Percentiles rank a stretch among this genome's conserved stretches.
phyloP scores from a whole-genome alignment of 371 early-diverging fungal species.

The Enteropsectra breve region DNA sequence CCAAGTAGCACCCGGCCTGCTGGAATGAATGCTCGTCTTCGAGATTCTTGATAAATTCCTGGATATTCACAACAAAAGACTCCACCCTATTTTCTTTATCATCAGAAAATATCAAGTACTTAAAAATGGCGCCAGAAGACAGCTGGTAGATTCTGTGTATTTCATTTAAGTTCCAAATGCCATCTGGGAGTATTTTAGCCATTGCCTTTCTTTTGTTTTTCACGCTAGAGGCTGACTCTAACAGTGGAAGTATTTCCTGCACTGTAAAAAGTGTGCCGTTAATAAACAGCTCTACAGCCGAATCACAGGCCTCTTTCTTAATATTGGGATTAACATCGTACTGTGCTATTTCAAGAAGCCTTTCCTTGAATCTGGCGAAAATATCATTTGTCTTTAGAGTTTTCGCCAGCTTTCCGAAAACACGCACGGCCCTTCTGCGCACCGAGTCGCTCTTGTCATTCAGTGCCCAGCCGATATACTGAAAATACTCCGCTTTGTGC shows the following conservation, averaged over 20 bases:
- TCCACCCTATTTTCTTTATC: slow-evolving; percentile 23
- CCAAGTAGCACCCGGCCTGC: slow-evolving; percentile 24
- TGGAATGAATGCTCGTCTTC: too few species aligned
- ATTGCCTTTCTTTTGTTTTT: background rate
- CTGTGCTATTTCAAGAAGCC: slow-evolving; percentile 20
- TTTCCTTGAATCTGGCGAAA: slow-evolving; percentile 13
- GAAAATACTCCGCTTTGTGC: slow-evolving; percentile 12
- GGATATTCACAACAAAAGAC: slow-evolving; percentile 14
- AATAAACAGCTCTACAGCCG: slow-evolving; percentile 1
- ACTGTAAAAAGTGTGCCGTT: slow-evolving; percentile 1
- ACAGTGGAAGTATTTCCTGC: slow-evolving; percentile 2
- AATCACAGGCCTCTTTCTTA: slow-evolving; percentile 2
- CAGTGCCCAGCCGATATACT: slow-evolving; percentile 24
- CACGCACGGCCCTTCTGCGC: slow-evolving; percentile 20
- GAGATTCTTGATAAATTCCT: slow-evolving; percentile 9
- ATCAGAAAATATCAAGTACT: background rate
- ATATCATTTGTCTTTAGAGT: slow-evolving; percentile 15
- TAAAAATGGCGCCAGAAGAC: background rate
- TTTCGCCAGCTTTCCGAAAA: background rate
- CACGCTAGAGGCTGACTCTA: background rate
- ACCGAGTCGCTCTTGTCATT: slow-evolving; percentile 42
- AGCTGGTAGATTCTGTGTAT: background rate
- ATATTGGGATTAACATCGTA: slow-evolving; percentile 27
- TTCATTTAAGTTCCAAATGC: slow-evolving; percentile 10
- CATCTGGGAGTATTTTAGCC: background rate